These are phyloP conservation scores for Botrytis byssoidea DNA, from an alignment of 2,329 filamentous ascomycete genomes.

Conservation along the genomic window DNA sequence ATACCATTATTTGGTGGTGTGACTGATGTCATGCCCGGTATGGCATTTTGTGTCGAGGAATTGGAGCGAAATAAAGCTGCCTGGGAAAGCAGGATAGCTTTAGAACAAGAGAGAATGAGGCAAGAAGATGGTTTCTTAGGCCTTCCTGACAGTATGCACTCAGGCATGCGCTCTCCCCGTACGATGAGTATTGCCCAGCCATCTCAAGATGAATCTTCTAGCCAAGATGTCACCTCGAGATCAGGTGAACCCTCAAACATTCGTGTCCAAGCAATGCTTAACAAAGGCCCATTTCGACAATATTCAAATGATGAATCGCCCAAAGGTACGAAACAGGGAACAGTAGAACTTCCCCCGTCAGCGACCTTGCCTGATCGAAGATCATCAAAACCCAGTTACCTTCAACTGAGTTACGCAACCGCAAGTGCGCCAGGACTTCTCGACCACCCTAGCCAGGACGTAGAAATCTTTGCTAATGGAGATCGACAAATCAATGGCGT, in stretches of 20 bases:
- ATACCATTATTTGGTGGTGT: conserved; percentile 88
- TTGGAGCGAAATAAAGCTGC: conserved; percentile 72
- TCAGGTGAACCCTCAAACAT: conserved; percentile 25
- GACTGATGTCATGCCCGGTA: conserved; percentile 78
- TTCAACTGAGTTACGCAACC: conserved; percentile 36
- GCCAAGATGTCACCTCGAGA: conserved; percentile 25
- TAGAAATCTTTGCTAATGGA: conserved; percentile 16
- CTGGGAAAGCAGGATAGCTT: conserved; percentile 67
- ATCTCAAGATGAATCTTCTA: conserved; percentile 25
- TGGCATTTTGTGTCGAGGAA: conserved; percentile 81
- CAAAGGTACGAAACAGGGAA: conserved; percentile 22
- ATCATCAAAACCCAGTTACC: conserved; percentile 37
- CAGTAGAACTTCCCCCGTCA: conserved; percentile 28
- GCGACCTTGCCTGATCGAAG: conserved; percentile 29
- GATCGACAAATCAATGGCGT: conserved; percentile 23
- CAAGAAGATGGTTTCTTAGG: conserved; percentile 39
- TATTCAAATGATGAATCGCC: conserved; percentile 26
- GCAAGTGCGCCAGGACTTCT: conserved; percentile 28
- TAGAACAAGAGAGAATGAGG: conserved; percentile 50
- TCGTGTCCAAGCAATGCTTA: conserved; percentile 31
- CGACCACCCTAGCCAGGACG: conserved; percentile 24
- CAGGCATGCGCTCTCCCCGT: conserved; percentile 37
- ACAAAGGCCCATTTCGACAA: conserved; percentile 31
- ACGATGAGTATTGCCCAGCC: conserved; percentile 36
- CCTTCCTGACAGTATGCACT: conserved; percentile 38